Evolutionary conservation across 768 basidiomycete species (phyloP), one percentile per base, ranked within the genome.

Genomic region (Amylocystis lapponica): DNA sequence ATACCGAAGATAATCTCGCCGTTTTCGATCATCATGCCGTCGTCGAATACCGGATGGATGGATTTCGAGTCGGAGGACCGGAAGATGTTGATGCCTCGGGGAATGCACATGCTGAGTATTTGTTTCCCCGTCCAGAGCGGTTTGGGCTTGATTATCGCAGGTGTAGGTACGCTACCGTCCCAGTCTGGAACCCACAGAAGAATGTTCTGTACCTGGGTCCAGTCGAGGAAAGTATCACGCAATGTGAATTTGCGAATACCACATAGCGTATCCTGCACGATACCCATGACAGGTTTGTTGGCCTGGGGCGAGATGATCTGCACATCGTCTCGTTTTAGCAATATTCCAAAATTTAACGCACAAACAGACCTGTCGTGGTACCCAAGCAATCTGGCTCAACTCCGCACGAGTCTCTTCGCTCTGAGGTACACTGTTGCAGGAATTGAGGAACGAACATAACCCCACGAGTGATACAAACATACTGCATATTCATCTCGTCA

Each of bases 401-500:
- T 99, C 96, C 0, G 96, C 95, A 42, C 96, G 80, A 26, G 96
- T 98, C 64, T 99, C 96, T 65, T 98, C 96, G 45, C 89, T 93
- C 61, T 99, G 96, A 20, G 96, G 96, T 29, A 99, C 83, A 62
- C 92, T 96, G 55, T 27, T 39, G 47, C 25, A 46, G 16, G 41
- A 8, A 36, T 46, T 21, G 52, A 36, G 35, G 46, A 34, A 52
- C 16, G 27, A n/a, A 31, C 22, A 36, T 19, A 14, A 27, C 5
- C 16, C 19, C 34, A 25, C 20, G 22, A 22, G 4, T 12, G 14
- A 33, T 21, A 20, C 38, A 42, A n/a, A 83, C 89, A 37, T 77
- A 95, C 92, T 98, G 96, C 86, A 98, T 89, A 69, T 99, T 98
- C 96, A 98, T 99, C 64, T 99, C 96, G 58, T 98, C 96, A 53